phyloP scores from a whole-genome alignment of 495 filamentous ascomycete species.

The Penicillium arizonense region DNA sequence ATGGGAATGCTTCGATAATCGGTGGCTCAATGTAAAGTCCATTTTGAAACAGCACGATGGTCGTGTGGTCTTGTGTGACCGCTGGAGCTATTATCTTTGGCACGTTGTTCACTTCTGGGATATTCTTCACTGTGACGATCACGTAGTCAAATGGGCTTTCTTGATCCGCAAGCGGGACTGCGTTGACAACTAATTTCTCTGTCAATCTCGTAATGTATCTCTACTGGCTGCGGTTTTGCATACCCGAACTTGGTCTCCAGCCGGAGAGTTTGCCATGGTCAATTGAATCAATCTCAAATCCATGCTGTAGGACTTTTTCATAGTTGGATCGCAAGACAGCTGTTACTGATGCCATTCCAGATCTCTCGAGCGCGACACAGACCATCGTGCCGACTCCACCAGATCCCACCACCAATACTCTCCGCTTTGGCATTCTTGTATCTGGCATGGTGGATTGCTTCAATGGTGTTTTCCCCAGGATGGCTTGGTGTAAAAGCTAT shows the following conservation, averaged over 20 bases:
- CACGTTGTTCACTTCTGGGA: slow-evolving; percentile 40
- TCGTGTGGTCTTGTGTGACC: slow-evolving; percentile 51
- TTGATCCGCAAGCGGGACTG: slow-evolving; percentile 1
- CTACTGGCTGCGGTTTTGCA: not conserved
- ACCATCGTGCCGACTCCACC: slow-evolving; percentile 52
- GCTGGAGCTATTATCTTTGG: slow-evolving; percentile 74
- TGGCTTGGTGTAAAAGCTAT: no score
- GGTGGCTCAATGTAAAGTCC: slow-evolving; percentile 54
- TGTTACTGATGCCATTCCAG: slow-evolving; percentile 35
- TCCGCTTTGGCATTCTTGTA: slow-evolving; percentile 12
- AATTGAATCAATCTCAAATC: slow-evolving; percentile 49
- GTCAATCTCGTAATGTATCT: not conserved
- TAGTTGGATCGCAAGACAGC: slow-evolving; percentile 55
- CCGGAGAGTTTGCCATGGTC: slow-evolving; percentile 19
- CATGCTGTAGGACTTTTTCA: slow-evolving; percentile 41
- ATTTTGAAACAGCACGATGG: slow-evolving; percentile 55
- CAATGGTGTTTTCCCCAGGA: no score
- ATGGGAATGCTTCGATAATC: slow-evolving; percentile 40
- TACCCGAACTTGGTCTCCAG: slow-evolving; percentile 22
- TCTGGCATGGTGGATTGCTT: not conserved
- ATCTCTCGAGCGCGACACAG: slow-evolving; percentile 42
- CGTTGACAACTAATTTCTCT: slow-evolving; percentile 4
- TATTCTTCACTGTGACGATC: slow-evolving; percentile 36
- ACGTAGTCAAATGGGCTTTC: slow-evolving; percentile 42
- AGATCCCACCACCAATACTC: slow-evolving; percentile 46